These are phyloP conservation scores for Scheffersomyces ergatensis DNA, from an alignment of 805 yeast species.

Conservation along the genomic window DNA sequence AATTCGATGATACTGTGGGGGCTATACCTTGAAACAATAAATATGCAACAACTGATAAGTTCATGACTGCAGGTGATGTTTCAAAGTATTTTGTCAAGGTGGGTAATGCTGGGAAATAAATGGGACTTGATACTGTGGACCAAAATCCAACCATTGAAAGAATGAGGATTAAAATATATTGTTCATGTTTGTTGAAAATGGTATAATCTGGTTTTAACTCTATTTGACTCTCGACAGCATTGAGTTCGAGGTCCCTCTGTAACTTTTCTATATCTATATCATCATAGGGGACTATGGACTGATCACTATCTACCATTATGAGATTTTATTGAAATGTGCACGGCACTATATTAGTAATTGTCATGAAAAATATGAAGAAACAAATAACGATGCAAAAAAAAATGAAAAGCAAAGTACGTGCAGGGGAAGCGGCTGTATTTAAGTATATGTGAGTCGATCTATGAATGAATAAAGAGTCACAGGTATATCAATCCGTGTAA, in stretches of 20 bases:
- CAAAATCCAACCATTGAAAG: conserved; percentile 54
- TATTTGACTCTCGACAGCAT: conserved; percentile 1
- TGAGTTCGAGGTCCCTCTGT: neutral
- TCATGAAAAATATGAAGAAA: no score
- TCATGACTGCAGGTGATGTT: conserved; percentile 56
- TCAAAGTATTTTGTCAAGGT: conserved; percentile 53
- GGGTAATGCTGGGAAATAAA: conserved; percentile 76
- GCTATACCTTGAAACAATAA: conserved; percentile 72
- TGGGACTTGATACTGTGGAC: conserved; percentile 73
- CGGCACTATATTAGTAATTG: no score
- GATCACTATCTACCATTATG: neutral
- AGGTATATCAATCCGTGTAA: no score
- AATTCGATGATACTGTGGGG: conserved; percentile 65
- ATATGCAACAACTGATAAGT: conserved; percentile 74
- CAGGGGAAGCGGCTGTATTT: no score
- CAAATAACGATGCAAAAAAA: no score
- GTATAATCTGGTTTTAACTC: conserved; percentile 33
- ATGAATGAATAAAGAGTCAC: no score
- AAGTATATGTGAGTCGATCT: no score
- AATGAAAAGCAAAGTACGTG: no score
- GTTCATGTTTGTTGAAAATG: conserved; percentile 42
- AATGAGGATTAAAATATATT: conserved; percentile 34
- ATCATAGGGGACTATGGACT: neutral
- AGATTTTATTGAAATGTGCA: no score
- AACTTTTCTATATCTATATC: neutral